Evolutionary conservation across 164 flowering plant species (phyloP), one percentile per base, ranked within the genome.

Genomic region (Stephania yunnanensis): DNA sequence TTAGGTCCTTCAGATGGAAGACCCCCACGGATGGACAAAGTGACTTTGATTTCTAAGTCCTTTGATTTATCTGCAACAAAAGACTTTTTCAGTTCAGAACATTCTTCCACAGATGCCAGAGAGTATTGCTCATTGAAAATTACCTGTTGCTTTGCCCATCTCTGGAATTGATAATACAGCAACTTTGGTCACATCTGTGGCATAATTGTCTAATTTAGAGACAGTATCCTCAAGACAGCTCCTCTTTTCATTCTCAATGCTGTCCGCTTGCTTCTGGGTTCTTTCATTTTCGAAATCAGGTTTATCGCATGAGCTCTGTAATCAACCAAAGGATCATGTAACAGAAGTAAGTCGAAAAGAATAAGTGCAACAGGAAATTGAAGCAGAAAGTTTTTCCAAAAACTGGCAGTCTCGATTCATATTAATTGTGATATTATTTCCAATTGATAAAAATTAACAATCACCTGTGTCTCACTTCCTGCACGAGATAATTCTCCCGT

Each of bases 381-480:
- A 61, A 61, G 66, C n/a, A 61, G 5, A 13, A n/a, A 61, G 6
- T 61, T 61, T 22, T 10, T 15, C 36, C 20, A 22, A 29, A 29
- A 48, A 50, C 2, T n/a, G 29, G n/a, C 2, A 71, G 12, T 22
- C 20, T 8, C 25, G 58, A 71, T 50, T 69, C 10, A 10, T 12
- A 44, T 44, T 29, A 25, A 50, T 3, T 17, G 42, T 36, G 66
- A 61, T 19, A 61, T 10, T 61, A 61, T 61, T 17, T 50, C 15
- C 25, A 61, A 19, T 22, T n/a, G 25, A 19, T 61, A 7, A 61
- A 61, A 36, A 61, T 19, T 19, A 61, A 79, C 72, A 68, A 81
- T 70, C 61, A 85, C 89, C 77, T 78, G 85, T 71, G 80, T 75
- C 70, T 82, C 87, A 79, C 81, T 83, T 74, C 71, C 85, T 73